Percentiles rank a stretch among this genome's conserved stretches.
phyloP scores from a whole-genome alignment of 495 filamentous ascomycete genomes.

The Aspergillus leporis region DNA sequence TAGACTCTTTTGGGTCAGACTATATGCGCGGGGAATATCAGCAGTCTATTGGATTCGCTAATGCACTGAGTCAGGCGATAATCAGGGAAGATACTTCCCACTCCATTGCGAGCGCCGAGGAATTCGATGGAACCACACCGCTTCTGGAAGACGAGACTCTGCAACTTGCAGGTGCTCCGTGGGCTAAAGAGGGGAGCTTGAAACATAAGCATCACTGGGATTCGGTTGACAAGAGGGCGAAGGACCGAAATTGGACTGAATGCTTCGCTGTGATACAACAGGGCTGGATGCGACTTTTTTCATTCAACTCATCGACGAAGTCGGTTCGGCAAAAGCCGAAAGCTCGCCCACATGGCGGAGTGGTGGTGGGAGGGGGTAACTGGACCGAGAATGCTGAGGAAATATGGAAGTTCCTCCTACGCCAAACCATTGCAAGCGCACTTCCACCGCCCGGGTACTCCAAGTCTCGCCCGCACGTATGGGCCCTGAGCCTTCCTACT shows the following conservation, averaged over 20 bases:
- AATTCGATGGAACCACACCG: slow-evolving; percentile 58
- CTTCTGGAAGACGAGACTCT: slow-evolving; percentile 89
- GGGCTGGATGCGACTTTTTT: slow-evolving; percentile 93
- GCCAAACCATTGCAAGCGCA: slow-evolving; percentile 88
- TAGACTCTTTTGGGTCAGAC: slow-evolving; percentile 81
- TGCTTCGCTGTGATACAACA: slow-evolving; percentile 98
- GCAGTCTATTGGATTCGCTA: slow-evolving; percentile 96
- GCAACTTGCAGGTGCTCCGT: slow-evolving; percentile 87
- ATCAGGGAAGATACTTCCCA: slow-evolving; percentile 82
- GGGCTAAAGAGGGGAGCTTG: slow-evolving; percentile 95
- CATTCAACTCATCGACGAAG: slow-evolving; percentile 74
- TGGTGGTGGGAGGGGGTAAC: slow-evolving; percentile 88
- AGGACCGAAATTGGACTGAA: slow-evolving; percentile 90
- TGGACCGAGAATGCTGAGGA: slow-evolving; percentile 95
- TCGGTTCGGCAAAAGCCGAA: slow-evolving; percentile 71
- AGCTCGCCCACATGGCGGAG: slow-evolving; percentile 52
- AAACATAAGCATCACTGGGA: slow-evolving; percentile 97
- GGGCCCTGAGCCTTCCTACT: slow-evolving; percentile 89
- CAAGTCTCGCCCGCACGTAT: slow-evolving; percentile 86
- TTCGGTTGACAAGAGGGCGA: slow-evolving; percentile 82
- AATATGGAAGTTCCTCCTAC: slow-evolving; percentile 80
- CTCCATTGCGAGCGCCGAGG: slow-evolving; percentile 50
- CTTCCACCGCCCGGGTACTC: slow-evolving; percentile 92
- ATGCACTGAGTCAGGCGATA: slow-evolving; percentile 93
- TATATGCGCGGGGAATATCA: slow-evolving; percentile 83